Evolutionary conservation across 192 early-diverging fungal species (phyloP), one percentile per base, ranked within the genome.

Genomic region (Pilobolus umbonatus): DNA sequence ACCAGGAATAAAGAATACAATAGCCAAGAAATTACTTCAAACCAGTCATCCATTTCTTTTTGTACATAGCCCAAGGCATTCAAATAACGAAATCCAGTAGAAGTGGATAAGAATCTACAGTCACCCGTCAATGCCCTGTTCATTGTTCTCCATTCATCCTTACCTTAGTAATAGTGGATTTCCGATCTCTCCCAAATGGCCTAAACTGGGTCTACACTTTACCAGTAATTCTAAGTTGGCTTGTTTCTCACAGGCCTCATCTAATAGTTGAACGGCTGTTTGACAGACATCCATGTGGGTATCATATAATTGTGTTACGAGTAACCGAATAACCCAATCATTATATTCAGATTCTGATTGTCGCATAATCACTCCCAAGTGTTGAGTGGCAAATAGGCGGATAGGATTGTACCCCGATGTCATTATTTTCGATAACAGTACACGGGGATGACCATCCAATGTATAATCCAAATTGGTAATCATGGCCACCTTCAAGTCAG

Each of bases 361-460:
- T 21, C 78, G 72, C 21, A 91, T 64, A 15, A 93, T 75, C 0
- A 62, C 65, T n/a, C 87, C 80, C 5, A 91, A 61, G 60, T 87
- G 82, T 50, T 81, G 64, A 0, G 91, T 94, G 4, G 90, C 79
- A 65, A 83, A 90, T 8, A 90, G 63, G 1, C 91, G 84, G 26
- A 90, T 80, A 25, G 80, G 78, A 63, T 92, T 91, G 57, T 93
- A 88, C 0, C 88, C 87, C 6, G 87, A 89, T 2, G 89, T 89
- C 83, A 92, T 86, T 12, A 94, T 71, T 64, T 94, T 94, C 26
- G 87, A 88, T 4, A 94, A 60, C 4, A 94, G 72, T 5, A 91
- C 79, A 6, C 91, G 77, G 0, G 87, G 80, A 68, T 94, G 91
- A 0, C 87, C 89, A 55, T 94, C 89, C 78, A 80, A 56, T 38